Conservation (phyloP, 2,329 filamentous ascomycete species). For the Trichoderma semiorbis region DNA sequence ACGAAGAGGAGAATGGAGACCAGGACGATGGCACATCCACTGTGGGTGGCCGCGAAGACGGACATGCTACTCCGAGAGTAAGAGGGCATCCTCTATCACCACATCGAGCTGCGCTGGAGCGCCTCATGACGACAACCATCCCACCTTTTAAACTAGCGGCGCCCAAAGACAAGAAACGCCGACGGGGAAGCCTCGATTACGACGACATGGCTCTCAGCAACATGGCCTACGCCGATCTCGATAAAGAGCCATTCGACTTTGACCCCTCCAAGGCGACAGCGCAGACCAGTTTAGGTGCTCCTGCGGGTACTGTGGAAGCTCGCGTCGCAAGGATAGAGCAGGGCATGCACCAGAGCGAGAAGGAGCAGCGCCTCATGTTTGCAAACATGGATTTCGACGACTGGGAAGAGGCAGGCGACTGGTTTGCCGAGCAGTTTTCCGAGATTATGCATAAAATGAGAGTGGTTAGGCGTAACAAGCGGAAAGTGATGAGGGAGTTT, state of each 20-base stretch:
- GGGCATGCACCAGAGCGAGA: conserved; percentile 44
- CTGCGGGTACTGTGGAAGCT: conserved; percentile 41
- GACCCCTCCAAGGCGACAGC: conserved; percentile 49
- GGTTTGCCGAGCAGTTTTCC: conserved; percentile 55
- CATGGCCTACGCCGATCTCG: conserved; percentile 52
- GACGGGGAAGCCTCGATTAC: conserved; percentile 49
- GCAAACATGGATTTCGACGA: conserved; percentile 51
- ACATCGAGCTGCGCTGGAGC: conserved; percentile 25
- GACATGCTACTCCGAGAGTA: conserved; percentile 24
- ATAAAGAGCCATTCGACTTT: conserved; percentile 53
- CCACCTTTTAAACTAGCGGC: conserved; percentile 18
- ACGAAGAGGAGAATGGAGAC: background rate
- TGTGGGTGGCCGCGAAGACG: conserved; percentile 24
- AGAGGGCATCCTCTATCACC: conserved; percentile 23
- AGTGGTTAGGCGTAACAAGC: conserved; percentile 47
- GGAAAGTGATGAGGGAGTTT: conserved; percentile 47
- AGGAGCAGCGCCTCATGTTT: conserved; percentile 50
- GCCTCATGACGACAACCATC: conserved; percentile 24
- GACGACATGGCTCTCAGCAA: conserved; percentile 52
- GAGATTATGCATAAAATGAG: conserved; percentile 47
- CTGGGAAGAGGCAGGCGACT: conserved; percentile 59
- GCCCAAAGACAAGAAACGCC: conserved; percentile 38
- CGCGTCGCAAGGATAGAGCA: conserved; percentile 49
- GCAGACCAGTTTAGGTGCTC: conserved; percentile 34
- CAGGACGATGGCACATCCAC: conserved; percentile 24